Evolutionary conservation across 176 grass and related monocot species (phyloP).

Genomic region (Typha latifolia): DNA sequence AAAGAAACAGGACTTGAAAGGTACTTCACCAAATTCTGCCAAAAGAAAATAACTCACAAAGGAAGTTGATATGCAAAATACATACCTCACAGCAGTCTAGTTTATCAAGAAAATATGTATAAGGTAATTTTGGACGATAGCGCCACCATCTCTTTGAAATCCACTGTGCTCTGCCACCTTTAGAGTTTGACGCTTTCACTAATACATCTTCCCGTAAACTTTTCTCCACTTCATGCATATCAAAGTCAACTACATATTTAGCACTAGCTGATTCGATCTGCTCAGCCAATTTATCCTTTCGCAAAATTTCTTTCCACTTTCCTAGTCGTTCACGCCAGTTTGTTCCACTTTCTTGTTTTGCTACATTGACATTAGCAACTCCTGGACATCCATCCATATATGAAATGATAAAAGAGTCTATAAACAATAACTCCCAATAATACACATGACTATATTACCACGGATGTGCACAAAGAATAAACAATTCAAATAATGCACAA

Average conservation of each 20-base stretch:
- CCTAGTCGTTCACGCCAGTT: constrained; percentile 24
- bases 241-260: constrained; percentile 43
- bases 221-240: constrained; percentile 39
- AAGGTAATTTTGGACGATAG: constrained; percentile 27
- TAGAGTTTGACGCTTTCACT: constrained; percentile 13
- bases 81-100: constrained; percentile 29
- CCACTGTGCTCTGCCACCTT: constrained; percentile 23
- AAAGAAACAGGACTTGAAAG: too few relatives aligned
- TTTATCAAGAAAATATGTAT: constrained; percentile 26
- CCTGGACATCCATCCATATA: background rate
- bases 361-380: background rate
- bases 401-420: background rate
- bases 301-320: constrained; percentile 27
- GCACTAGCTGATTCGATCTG: constrained; percentile 27
- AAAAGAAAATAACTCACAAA: background rate
- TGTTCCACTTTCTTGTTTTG: constrained; percentile 4
- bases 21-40: too few relatives aligned
- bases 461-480: too few relatives aligned
- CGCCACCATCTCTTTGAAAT: constrained; percentile 34
- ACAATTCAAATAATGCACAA: too few relatives aligned
- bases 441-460: too few relatives aligned
- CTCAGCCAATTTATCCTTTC: constrained; percentile 25
- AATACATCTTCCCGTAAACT: constrained; percentile 27
- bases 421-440: too few relatives aligned
- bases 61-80: background rate